Evolutionary conservation across 768 basidiomycete species (phyloP), one percentile per base, ranked within the genome.

Genomic region (Russula griseocarnosa): DNA sequence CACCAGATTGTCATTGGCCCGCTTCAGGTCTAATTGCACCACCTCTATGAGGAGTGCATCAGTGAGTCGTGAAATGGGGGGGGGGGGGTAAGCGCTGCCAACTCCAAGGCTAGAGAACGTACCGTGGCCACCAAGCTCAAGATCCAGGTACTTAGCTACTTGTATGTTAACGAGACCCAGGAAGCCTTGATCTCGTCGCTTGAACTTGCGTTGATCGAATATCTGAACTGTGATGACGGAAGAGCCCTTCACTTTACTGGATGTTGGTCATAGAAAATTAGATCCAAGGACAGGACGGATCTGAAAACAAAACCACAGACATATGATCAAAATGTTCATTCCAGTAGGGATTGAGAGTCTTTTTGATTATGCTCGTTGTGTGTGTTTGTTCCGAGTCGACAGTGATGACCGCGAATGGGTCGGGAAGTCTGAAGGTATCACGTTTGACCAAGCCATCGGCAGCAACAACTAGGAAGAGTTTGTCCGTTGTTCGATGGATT

Each of bases 191-290:
- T 99, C 97, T 71, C 88, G 87, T 76, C 91, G 83, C 82, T 98
- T 99, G 80, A 98, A 98, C 77, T 98, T 99, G 75, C 94, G 87
- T 76, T 98, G 96, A 77, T 99, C 97, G 70, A 98, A 98, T 70
- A 98, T 97, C 77, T 99, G 97, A 1, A 98, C 95, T 5, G 93
- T 93, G 63, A 99, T 85, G 53, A 98, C 92, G 20, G 95, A 98
- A n/a, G 92, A 93, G 69, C 98, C 97, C 75, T 94, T 95, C 73
- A 97, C 96, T 56, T 84, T 91, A 69, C 95, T 98, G 70, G 26
- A 60, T 62, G 51, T 63, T 38, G 24, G n/a, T 18, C 10, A 24
- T 40, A 13, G 13, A 11, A 49, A 47, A 20, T 28, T 60, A 38
- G 68, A 58, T 47, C 36, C 62, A 60, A 65, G 65, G 57, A 16